Percentiles rank a stretch among this genome's conserved stretches.
phyloP scores from a whole-genome alignment of 2,329 filamentous ascomycete genomes.

The Helminthosporium solani region DNA sequence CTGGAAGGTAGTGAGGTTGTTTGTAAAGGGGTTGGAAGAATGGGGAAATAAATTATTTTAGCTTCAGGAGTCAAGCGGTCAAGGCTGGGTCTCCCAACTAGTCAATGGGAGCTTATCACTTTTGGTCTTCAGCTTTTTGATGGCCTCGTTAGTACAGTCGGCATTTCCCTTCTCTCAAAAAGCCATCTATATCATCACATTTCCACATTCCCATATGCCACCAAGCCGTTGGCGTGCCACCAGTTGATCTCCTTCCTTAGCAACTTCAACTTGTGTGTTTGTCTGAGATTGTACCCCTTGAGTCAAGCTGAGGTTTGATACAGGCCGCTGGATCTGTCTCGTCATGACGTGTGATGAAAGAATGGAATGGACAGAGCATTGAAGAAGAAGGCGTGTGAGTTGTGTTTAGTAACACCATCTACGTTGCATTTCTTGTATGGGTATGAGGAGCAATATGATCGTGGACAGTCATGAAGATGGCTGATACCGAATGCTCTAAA shows the following conservation, averaged over 20 bases:
- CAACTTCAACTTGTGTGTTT: conserved; percentile 1
- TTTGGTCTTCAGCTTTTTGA: neutral
- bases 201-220: neutral
- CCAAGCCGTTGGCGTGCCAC: conserved; percentile 3
- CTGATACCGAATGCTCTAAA: too few species aligned
- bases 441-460: too few species aligned
- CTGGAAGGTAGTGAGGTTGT: too few species aligned
- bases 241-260: conserved; percentile 1
- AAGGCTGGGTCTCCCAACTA: neutral
- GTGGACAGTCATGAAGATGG: too few species aligned
- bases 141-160: neutral
- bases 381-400: conserved; percentile 10
- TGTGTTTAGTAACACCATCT: conserved; percentile 6
- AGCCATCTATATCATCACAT: neutral
- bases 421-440: too few species aligned
- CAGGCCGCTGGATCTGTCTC: neutral
- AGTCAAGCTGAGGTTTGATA: conserved; percentile 1
- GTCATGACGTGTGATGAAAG: conserved; percentile 4
- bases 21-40: too few species aligned
- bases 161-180: neutral
- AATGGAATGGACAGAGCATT: conserved; percentile 9
- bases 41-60: too few species aligned
- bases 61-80: neutral
- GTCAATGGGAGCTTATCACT: neutral
- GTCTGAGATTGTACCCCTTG: neutral